These are phyloP conservation scores for Wickerhamiella dianesei DNA, from an alignment of 805 yeast species.

Conservation along the genomic window DNA sequence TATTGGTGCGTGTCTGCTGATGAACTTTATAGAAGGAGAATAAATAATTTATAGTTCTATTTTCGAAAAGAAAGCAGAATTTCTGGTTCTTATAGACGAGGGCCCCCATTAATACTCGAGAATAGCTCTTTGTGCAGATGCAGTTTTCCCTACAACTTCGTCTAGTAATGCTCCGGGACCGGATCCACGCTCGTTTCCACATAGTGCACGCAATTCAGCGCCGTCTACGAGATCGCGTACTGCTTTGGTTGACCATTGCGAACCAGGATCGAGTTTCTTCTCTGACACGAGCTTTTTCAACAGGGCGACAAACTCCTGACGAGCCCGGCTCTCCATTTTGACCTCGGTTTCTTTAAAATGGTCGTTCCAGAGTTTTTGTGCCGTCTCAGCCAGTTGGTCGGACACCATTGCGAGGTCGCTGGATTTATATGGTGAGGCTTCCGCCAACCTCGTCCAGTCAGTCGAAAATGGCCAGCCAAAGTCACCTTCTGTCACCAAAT, in stretches of 20 bases:
- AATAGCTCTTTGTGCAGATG: background rate
- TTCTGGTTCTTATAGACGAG: background rate
- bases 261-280: background rate
- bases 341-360: background rate
- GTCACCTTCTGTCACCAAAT: background rate
- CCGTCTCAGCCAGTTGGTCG: background rate
- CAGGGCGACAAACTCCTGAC: background rate
- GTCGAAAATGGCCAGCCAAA: background rate
- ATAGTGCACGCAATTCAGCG: background rate
- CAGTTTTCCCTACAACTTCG: conserved; percentile 50
- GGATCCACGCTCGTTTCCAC: background rate
- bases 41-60: conserved; percentile 15
- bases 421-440: background rate
- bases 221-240: background rate
- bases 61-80: background rate
- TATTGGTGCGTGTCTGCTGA: conserved; percentile 58
- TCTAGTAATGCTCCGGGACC: conserved; percentile 20
- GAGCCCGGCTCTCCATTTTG: background rate
- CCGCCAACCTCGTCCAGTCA: background rate
- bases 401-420: background rate
- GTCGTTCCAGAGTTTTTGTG: background rate
- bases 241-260: background rate
- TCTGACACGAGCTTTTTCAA: background rate
- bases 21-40: conserved; percentile 51
- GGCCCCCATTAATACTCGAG: background rate